Evolutionary conservation across 441 rosid species (phyloP), one percentile per base, ranked within the genome.

Genomic region (Macaranga tanarius): DNA sequence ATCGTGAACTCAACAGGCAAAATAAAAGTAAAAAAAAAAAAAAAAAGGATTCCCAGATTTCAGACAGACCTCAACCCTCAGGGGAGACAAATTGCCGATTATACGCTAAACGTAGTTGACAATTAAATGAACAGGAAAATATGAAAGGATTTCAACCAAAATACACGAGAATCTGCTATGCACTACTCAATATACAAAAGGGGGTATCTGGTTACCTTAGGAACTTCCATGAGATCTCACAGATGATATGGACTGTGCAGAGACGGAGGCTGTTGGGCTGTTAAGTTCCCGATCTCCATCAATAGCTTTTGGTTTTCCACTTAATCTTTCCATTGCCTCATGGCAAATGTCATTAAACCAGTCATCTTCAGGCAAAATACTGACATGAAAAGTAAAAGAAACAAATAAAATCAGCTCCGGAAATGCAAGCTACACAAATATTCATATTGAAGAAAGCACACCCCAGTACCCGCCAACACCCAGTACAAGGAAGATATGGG

Each of bases 261-360:
- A 95, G 59, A 95, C 88, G 5, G 99, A 95, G 51, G 97, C 98
- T 17, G 97, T 92, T 17, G 99, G 99, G 87, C 98, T 96, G 82
- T 81, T 84, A 44, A 78, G 79, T 74, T 89, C 93, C 16, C 89
- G 78, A 13, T 92, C 97, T 48, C 96, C 96, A 22, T 88, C 90
- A 16, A 57, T 57, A 40, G 86, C 90, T 79, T 87, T 93, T 1
- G 91, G 81, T 74, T 86, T 93, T 64, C 97, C 98, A 60, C 97
- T 90, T 81, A 93, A 75, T 77, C 90, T 89, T 72, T 92, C 98
- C 42, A 89, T 84, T 75, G 90, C 92, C 38, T 93, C 98, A 75
- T 81, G 84, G 80, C 96, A 93, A 66, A 92, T 71, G 4, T 90
- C 97, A 55, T 85, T 86, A 84, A 96, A 96, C 98, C 98, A 93